Percentiles rank a stretch among this genome's conserved stretches.
These are phyloP conservation scores for Parathielavia hyrcaniae DNA, from an alignment of 495 filamentous ascomycete genomes.

Conservation along the genomic window DNA sequence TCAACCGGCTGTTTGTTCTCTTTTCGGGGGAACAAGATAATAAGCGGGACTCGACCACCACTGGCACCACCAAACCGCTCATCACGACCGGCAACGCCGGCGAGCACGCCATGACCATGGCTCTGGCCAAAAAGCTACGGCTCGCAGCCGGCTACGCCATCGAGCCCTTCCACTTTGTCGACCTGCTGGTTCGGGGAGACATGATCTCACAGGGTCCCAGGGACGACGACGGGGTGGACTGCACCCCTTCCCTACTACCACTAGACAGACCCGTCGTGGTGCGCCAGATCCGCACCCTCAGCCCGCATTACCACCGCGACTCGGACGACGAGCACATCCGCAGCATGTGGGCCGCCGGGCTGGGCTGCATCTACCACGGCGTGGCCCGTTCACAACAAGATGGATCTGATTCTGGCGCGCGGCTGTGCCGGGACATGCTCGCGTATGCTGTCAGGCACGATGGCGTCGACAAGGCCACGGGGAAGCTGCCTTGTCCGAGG, in stretches of 20 bases:
- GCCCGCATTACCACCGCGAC: constrained; percentile 27
- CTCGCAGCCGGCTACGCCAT: constrained; percentile 32
- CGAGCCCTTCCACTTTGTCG: constrained; percentile 31
- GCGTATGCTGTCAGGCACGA: constrained; percentile 8
- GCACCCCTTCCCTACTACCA: not conserved
- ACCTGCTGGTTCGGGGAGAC: constrained; percentile 18
- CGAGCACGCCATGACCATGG: constrained; percentile 34
- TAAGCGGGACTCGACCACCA: too few species aligned
- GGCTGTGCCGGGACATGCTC: constrained; percentile 11
- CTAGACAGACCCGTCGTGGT: constrained; percentile 18
- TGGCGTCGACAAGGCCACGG: not conserved
- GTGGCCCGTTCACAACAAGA: not conserved
- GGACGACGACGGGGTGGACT: not conserved
- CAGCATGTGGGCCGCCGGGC: constrained; percentile 23
- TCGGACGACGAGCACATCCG: constrained; percentile 24
- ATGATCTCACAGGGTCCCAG: not conserved
- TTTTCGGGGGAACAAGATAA: too few species aligned
- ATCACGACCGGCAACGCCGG: constrained; percentile 32
- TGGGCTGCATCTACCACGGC: constrained; percentile 28
- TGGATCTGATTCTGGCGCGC: not conserved
- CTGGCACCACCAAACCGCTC: not conserved
- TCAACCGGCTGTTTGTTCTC: constrained; percentile 22
- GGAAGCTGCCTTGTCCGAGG: constrained; percentile 15
- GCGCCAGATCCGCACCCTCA: constrained; percentile 27
- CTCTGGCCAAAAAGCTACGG: constrained; percentile 23